Evolutionary conservation across 306 rosid species (phyloP).

Genomic region (Ceratonia siliqua): DNA sequence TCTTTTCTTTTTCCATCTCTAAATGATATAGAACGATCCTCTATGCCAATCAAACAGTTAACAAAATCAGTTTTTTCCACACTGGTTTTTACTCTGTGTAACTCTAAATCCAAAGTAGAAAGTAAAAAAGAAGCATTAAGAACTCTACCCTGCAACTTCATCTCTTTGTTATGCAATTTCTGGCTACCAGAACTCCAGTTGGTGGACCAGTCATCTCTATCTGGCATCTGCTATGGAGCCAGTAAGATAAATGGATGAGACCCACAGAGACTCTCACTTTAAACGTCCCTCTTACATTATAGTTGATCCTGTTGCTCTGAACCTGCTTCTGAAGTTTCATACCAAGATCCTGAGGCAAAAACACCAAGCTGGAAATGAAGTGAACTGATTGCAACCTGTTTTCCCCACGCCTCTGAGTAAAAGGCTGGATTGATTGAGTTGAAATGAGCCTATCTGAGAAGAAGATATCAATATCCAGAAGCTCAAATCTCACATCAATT

Average conservation of each 20-base stretch:
- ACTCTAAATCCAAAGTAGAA: constrained; percentile 25
- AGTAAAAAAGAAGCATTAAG: constrained; percentile 12
- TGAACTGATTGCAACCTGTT: constrained; percentile 63
- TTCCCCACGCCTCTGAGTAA: constrained; percentile 57
- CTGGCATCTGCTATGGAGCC: constrained; percentile 76
- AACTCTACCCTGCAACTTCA: constrained; percentile 38
- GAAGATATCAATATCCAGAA: constrained; percentile 58
- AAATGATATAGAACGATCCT: neutral
- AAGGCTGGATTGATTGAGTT: constrained; percentile 60
- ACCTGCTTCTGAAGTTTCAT: constrained; percentile 64
- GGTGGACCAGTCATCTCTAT: constrained; percentile 84
- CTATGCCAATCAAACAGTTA: neutral
- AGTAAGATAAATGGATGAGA: constrained; percentile 53
- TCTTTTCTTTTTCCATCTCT: neutral
- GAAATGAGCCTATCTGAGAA: constrained; percentile 71
- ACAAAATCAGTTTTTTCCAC: constrained; percentile 23
- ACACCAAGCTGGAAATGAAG: constrained; percentile 78
- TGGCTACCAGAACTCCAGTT: constrained; percentile 64
- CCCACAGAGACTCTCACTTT: constrained; percentile 69
- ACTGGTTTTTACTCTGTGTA: constrained; percentile 22
- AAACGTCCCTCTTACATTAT: constrained; percentile 68
- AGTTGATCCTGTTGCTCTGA: constrained; percentile 52
- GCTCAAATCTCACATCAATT: constrained; percentile 66
- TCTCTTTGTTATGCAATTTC: constrained; percentile 66
- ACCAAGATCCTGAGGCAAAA: constrained; percentile 66